These are phyloP conservation scores for Aspergillus sp. DNA, from an alignment of 2,329 filamentous ascomycete genomes.

Conservation along the genomic window DNA sequence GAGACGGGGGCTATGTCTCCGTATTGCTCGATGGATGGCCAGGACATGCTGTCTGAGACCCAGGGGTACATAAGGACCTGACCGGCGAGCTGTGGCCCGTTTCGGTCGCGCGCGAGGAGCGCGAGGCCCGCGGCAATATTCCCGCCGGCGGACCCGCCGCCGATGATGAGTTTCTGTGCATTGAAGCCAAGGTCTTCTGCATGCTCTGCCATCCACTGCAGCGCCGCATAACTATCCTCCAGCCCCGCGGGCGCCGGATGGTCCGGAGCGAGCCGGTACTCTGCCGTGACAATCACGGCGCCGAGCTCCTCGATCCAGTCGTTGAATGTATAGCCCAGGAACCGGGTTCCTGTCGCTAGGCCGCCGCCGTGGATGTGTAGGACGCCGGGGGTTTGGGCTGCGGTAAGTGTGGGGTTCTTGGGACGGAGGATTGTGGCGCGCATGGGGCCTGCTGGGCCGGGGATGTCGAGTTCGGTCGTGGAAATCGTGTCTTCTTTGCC, in stretches of 20 bases:
- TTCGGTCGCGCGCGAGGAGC: constrained; percentile 24
- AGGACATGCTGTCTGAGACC: constrained; percentile 23
- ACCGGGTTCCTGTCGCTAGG: constrained; percentile 1
- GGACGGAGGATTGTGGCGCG: constrained; percentile 16
- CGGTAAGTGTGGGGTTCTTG: constrained; percentile 9
- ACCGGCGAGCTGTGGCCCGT: constrained; percentile 19
- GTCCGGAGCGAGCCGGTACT: constrained; percentile 70
- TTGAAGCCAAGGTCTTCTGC: constrained; percentile 64
- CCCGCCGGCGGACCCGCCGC: constrained; percentile 68
- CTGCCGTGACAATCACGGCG: constrained; percentile 65
- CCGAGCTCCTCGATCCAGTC: constrained; percentile 52
- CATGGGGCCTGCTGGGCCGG: constrained; percentile 18
- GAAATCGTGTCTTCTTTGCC: constrained; percentile 14
- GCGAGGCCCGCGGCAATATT: constrained; percentile 41
- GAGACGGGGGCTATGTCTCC: constrained; percentile 6
- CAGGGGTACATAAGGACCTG: constrained; percentile 26
- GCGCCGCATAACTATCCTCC: constrained; percentile 67
- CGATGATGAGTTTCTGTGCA: constrained; percentile 59
- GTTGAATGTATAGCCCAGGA: neutral
- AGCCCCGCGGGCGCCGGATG: constrained; percentile 67
- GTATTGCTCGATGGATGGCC: constrained; percentile 19
- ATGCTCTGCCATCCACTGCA: constrained; percentile 63
- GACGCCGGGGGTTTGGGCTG: constrained; percentile 52
- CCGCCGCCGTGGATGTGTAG: constrained; percentile 51
- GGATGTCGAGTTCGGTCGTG: constrained; percentile 12